These are phyloP conservation scores for Ustilago tritici DNA, from an alignment of 1,284 basidiomycete species.

Conservation along the genomic window DNA sequence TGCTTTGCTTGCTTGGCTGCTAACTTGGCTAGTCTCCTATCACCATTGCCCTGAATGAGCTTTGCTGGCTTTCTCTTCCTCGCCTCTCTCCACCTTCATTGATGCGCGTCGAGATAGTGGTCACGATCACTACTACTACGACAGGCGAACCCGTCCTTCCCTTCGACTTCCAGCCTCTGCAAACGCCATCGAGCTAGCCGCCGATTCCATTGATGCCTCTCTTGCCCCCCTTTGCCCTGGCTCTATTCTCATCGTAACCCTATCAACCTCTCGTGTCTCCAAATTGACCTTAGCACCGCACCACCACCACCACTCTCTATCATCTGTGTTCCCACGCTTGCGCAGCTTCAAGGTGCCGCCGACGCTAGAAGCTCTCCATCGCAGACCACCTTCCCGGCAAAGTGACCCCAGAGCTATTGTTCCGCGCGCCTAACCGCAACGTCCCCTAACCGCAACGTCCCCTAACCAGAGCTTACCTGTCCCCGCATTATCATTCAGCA, in stretches of 20 bases:
- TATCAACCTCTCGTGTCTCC: neutral
- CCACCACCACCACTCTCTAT: neutral
- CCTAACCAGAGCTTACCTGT: neutral
- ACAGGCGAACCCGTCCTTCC: neutral
- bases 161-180: neutral
- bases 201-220: neutral
- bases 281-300: neutral
- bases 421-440: neutral
- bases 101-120: neutral
- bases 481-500: neutral
- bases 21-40: neutral
- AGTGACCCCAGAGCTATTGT: neutral
- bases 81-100: neutral
- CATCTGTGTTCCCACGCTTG: neutral
- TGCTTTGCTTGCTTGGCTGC: neutral
- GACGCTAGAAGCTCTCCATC: neutral
- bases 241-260: neutral
- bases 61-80: neutral
- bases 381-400: neutral
- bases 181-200: neutral
- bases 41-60: neutral
- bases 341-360: neutral
- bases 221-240: neutral
- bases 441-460: neutral
- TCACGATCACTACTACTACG: neutral